Evolutionary conservation across 495 filamentous ascomycete species (phyloP), one percentile per base, ranked within the genome.

Genomic region (Daldinia vernicosa): DNA sequence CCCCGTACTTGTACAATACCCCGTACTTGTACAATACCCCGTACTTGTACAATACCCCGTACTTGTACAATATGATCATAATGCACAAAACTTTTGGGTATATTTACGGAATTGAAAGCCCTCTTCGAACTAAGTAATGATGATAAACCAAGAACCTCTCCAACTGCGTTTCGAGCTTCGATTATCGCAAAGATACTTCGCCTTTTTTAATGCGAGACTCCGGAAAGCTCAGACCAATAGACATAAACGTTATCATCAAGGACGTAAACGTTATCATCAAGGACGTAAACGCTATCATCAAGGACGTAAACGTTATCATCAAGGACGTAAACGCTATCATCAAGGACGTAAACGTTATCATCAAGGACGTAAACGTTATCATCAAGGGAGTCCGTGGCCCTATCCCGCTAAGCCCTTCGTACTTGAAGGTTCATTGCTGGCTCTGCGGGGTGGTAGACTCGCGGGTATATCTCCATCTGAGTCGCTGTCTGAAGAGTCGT

Each of bases 381-480:
- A n/a, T n/a, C n/a, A 26, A 17, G 11, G 11, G 5, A 19, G 56
- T 37, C n/a, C 1, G 11, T 0, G 3, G 6, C 2, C 8, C 32
- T 64, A 72, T 35, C 50, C 66, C 0, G 55, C 19, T 6, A 63
- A 12, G 4, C 61, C 51, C 55, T 19, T 57, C 19, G 60, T 56
- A 5, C 33, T 57, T 8, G 60, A 57, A 12, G 66, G 56, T 1
- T 61, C 55, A 5, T 45, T 26, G 19, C 51, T 62, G 6, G 32
- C 43, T 52, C 55, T 71, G 12, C 40, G 58, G 1, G 62, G 68
- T 1, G 82, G 82, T n/a, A 84, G 60, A 11, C 70, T 78, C 8
- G 81, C 74, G 0, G 82, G 82, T 7, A 84, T 84, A 47, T 81
- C 81, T 24, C 70, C 79, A 19, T 82, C 79, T 0, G 76, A 76